Conservation (phyloP, 1,139 yeast genomes). For the Magnusiomyces fungicola region DNA sequence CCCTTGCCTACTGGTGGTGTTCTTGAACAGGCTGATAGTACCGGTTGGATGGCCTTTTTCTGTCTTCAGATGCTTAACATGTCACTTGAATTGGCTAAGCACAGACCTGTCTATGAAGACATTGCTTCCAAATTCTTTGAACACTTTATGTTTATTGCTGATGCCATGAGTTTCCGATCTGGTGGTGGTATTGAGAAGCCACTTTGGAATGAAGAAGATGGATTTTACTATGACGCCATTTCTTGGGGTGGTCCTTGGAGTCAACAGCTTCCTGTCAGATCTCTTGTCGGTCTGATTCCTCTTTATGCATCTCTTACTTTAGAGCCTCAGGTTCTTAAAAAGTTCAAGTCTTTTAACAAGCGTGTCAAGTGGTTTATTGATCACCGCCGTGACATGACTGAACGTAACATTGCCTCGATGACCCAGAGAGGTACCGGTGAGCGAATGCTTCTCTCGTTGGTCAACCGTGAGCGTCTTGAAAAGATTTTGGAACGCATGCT, state of each 20-base stretch:
- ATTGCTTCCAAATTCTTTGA: constrained; percentile 94
- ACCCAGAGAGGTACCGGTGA: constrained; percentile 80
- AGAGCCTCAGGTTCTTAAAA: constrained; percentile 75
- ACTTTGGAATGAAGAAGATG: constrained; percentile 85
- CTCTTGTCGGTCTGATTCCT: constrained; percentile 90
- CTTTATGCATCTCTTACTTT: constrained; percentile 84
- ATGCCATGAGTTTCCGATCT: constrained; percentile 79
- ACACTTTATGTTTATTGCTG: constrained; percentile 87
- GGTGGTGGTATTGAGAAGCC: constrained; percentile 50
- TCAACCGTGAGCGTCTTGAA: constrained; percentile 69
- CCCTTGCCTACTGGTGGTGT: constrained; percentile 92
- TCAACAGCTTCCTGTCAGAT: constrained; percentile 76
- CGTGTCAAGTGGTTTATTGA: constrained; percentile 82
- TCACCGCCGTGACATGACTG: constrained; percentile 66
- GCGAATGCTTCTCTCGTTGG: constrained; percentile 73
- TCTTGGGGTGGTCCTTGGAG: constrained; percentile 70
- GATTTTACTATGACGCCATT: constrained; percentile 88
- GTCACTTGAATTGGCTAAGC: constrained; percentile 83
- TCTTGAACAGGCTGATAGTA: constrained; percentile 91
- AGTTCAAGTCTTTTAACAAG: constrained; percentile 78
- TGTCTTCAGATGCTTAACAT: constrained; percentile 88
- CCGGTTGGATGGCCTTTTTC: constrained; percentile 98
- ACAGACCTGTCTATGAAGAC: constrained; percentile 83
- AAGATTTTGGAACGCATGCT: constrained; percentile 76
- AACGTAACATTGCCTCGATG: constrained; percentile 86